These are phyloP conservation scores for Solanum rostratum DNA, from an alignment of 257 asterid species.

Conservation along the genomic window DNA sequence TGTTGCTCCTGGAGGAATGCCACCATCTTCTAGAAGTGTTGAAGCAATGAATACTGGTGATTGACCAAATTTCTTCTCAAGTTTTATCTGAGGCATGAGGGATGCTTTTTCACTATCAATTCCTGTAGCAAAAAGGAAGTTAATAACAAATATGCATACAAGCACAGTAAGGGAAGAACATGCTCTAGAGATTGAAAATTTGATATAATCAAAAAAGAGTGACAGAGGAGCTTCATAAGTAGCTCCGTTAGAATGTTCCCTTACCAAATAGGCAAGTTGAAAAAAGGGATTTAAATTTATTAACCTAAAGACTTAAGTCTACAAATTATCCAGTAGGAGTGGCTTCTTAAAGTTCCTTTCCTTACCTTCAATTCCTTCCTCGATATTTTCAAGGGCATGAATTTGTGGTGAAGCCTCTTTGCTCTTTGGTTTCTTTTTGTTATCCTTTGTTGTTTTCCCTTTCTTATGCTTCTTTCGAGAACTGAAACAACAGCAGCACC, in stretches of 20 bases:
- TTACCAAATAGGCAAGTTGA: neutral
- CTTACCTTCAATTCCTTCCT: conserved; percentile 91
- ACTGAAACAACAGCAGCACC: conserved; percentile 55
- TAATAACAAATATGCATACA: neutral
- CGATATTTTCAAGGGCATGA: conserved; percentile 95
- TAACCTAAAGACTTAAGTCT: neutral
- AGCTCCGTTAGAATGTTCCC: neutral
- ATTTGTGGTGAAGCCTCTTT: conserved; percentile 70
- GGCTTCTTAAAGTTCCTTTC: neutral
- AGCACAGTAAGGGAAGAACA: neutral
- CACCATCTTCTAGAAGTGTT: conserved; percentile 77
- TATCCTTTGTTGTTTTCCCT: conserved; percentile 43
- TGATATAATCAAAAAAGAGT: neutral
- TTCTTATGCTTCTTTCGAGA: conserved; percentile 51
- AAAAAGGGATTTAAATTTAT: neutral
- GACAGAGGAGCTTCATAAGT: neutral
- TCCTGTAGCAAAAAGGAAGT: conserved; percentile 33
- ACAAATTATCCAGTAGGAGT: neutral
- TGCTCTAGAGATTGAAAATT: neutral
- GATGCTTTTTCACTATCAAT: conserved; percentile 64
- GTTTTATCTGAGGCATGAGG: conserved; percentile 76
- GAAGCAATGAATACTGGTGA: conserved; percentile 92
- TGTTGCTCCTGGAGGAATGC: conserved; percentile 74
- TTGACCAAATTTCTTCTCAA: conserved; percentile 88
- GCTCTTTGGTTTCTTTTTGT: conserved; percentile 56